Percentiles rank a stretch among this genome's conserved stretches.
phyloP scores from a whole-genome alignment of 306 rosid genomes.

The Medicago ruthenica region DNA sequence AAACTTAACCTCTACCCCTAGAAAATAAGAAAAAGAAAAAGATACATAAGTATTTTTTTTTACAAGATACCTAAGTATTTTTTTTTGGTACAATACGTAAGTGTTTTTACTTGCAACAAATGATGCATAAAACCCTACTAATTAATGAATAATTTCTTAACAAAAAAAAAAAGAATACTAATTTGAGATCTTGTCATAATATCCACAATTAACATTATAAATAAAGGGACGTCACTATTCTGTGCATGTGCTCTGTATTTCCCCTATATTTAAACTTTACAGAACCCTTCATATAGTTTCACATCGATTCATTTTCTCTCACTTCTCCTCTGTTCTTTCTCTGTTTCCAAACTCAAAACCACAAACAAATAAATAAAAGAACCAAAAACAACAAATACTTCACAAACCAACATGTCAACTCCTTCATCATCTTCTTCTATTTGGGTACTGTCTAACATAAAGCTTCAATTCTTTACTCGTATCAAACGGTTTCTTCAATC shows the following conservation, averaged over 20 bases:
- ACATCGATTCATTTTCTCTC: slow-evolving; percentile 36
- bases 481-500: slow-evolving; percentile 70
- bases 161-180: neutral
- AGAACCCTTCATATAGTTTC: slow-evolving; percentile 33
- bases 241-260: slow-evolving; percentile 59
- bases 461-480: slow-evolving; percentile 72
- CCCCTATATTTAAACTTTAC: slow-evolving; percentile 45
- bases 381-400: slow-evolving; percentile 39
- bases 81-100: no score
- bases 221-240: slow-evolving; percentile 42
- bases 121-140: slow-evolving; percentile 20
- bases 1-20: no score
- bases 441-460: slow-evolving; percentile 68
- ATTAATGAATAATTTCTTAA: slow-evolving; percentile 8
- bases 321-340: slow-evolving; percentile 32
- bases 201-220: slow-evolving; percentile 38
- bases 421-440: slow-evolving; percentile 57
- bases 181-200: slow-evolving; percentile 38
- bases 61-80: no score
- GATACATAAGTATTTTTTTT: no score
- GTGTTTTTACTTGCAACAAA: neutral
- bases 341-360: slow-evolving; percentile 42
- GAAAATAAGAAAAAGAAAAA: no score
- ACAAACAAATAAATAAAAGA: slow-evolving; percentile 31
- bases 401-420: slow-evolving; percentile 56